Evolutionary conservation across 2,329 filamentous ascomycete species (phyloP).

Genomic region (Fusarium pseudocircinatum): DNA sequence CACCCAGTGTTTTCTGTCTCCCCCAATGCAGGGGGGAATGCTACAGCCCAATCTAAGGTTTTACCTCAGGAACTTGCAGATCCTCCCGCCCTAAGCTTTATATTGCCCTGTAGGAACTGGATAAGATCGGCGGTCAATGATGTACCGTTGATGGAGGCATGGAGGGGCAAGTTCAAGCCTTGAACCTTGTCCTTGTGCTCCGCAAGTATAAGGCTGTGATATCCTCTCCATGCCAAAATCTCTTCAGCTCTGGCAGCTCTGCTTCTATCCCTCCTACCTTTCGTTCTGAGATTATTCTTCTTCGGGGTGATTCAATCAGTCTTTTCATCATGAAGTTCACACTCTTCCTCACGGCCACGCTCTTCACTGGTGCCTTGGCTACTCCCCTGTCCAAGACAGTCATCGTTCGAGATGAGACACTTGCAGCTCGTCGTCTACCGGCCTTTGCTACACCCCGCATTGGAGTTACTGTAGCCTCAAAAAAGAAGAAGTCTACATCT

Average conservation of each 20-base stretch:
- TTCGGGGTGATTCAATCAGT: too few relatives aligned
- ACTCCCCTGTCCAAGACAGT: neutral
- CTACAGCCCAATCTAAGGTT: neutral
- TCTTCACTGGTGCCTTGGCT: neutral
- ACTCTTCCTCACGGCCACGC: neutral
- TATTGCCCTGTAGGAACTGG: neutral
- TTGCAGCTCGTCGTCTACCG: neutral
- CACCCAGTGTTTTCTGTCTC: neutral
- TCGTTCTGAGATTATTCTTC: rapidly evolving
- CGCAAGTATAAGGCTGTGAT: slow-evolving; percentile 12
- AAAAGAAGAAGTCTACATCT: rapidly evolving
- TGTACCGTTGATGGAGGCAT: neutral
- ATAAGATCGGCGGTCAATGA: neutral
- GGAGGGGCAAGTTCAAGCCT: too few relatives aligned
- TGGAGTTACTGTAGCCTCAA: neutral
- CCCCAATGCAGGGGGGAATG: neutral
- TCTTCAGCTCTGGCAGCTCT: neutral
- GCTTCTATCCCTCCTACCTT: neutral
- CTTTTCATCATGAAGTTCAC: slow-evolving; percentile 17
- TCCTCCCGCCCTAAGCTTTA: neutral
- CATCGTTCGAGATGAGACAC: neutral
- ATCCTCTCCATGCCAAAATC: neutral
- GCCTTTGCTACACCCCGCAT: neutral
- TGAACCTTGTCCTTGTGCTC: too few relatives aligned
- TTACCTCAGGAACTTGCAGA: neutral